Conservation (phyloP, 805 yeast genomes). For the Suhomyces sp. region DNA sequence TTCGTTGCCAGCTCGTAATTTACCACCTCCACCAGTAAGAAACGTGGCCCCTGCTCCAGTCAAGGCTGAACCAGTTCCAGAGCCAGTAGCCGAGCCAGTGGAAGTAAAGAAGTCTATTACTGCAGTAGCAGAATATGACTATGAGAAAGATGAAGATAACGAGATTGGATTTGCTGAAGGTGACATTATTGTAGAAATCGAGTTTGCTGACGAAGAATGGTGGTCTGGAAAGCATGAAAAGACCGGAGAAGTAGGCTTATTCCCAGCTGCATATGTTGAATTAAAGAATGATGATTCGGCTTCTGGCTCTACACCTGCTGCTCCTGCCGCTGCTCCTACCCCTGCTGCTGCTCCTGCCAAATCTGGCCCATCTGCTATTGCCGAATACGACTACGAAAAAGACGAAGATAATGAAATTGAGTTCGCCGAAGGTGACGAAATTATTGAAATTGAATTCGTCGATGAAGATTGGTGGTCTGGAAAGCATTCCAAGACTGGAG, state of each 20-base stretch:
- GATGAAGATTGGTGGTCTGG: slow-evolving; percentile 99
- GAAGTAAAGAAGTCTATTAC: slow-evolving; percentile 17
- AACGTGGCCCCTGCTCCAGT: slow-evolving; percentile 13
- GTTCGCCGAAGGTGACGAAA: slow-evolving; percentile 79
- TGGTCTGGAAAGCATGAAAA: slow-evolving; percentile 45
- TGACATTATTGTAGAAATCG: slow-evolving; percentile 62
- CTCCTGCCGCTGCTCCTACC: slow-evolving; percentile 11
- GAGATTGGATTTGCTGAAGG: slow-evolving; percentile 68
- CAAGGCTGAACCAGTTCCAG: slow-evolving; percentile 9
- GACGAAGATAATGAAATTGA: slow-evolving; percentile 88
- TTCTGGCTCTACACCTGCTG: neutral
- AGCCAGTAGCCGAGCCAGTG: slow-evolving; percentile 8
- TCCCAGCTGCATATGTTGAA: slow-evolving; percentile 54
- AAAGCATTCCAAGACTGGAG: slow-evolving; percentile 60
- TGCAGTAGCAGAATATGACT: slow-evolving; percentile 83
- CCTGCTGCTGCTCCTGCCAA: slow-evolving; percentile 14
- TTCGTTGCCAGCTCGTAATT: slow-evolving; percentile 12
- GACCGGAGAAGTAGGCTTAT: slow-evolving; percentile 51
- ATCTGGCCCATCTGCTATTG: slow-evolving; percentile 47
- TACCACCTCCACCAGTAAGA: slow-evolving; percentile 19
- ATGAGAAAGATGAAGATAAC: slow-evolving; percentile 71
- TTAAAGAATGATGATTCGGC: slow-evolving; percentile 17
- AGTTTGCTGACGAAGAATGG: slow-evolving; percentile 75
- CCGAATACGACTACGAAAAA: slow-evolving; percentile 80
- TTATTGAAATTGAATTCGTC: slow-evolving; percentile 78